Conservation (phyloP, 805 yeast genomes). For the Candida coquimbonensis region DNA sequence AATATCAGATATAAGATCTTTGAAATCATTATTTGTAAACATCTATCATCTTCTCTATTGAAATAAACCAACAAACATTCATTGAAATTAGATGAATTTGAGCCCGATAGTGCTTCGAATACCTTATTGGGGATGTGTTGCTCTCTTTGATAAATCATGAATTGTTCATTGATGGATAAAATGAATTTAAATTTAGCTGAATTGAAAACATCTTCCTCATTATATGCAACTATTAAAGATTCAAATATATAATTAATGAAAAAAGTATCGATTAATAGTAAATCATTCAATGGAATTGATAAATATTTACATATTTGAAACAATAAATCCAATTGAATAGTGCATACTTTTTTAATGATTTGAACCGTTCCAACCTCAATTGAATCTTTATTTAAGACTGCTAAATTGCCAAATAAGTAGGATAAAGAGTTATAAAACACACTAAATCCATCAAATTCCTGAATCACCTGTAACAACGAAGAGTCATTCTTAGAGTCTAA, state of each 20-base stretch:
- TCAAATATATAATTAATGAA: constrained; percentile 43
- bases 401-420: constrained; percentile 18
- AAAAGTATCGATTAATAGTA: constrained; percentile 34
- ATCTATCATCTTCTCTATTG: constrained; percentile 67
- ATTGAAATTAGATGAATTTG: constrained; percentile 41
- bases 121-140: constrained; percentile 38
- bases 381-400: constrained; percentile 23
- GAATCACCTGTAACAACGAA: constrained; percentile 36
- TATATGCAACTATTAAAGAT: constrained; percentile 36
- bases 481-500: constrained; percentile 38
- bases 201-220: constrained; percentile 50
- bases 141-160: constrained; percentile 49
- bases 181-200: constrained; percentile 65
- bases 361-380: constrained; percentile 26
- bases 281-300: constrained; percentile 36
- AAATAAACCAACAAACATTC: constrained; percentile 68
- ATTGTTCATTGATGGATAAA: constrained; percentile 80
- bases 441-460: constrained; percentile 42
- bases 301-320: constrained; percentile 49
- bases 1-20: constrained; percentile 72
- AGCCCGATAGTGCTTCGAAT: constrained; percentile 39
- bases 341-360: constrained; percentile 30
- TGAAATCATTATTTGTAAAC: constrained; percentile 69
- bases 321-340: constrained; percentile 43
- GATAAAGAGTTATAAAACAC: constrained; percentile 37